phyloP scores from a whole-genome alignment of 202 grass and related monocot genomes.

The Brachypodium distachyon region DNA sequence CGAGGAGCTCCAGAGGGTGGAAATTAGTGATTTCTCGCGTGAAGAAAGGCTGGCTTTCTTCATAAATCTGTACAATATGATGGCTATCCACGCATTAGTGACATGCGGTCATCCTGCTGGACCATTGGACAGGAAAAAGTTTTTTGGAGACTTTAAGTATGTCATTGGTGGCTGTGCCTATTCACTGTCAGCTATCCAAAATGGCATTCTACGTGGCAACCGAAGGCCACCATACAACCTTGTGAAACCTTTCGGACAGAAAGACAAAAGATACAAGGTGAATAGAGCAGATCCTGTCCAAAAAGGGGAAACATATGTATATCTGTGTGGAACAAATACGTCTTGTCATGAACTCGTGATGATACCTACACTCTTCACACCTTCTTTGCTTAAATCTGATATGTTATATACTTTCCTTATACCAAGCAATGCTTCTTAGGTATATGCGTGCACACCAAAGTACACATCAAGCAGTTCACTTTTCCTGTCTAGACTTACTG shows the following conservation, averaged over 20 bases:
- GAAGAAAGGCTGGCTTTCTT: constrained; percentile 96
- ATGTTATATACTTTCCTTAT: background rate
- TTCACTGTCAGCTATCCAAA: constrained; percentile 94
- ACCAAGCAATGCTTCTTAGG: background rate
- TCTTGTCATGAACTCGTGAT: background rate
- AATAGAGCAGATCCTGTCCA: constrained; percentile 12
- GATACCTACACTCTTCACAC: background rate
- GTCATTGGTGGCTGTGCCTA: constrained; percentile 82
- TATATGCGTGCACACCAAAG: background rate
- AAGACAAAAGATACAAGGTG: constrained; percentile 74
- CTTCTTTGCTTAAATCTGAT: background rate
- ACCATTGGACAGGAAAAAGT: constrained; percentile 78
- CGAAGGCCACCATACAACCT: constrained; percentile 90
- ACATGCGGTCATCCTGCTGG: constrained; percentile 58
- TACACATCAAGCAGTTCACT: background rate
- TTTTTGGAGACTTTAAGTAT: constrained; percentile 96
- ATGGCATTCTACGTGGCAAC: constrained; percentile 79
- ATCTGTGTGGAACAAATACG: background rate
- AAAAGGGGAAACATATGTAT: constrained; percentile 10
- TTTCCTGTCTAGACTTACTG: background rate
- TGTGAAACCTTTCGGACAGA: constrained; percentile 74
- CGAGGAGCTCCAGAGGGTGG: constrained; percentile 88
- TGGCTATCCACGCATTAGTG: constrained; percentile 85
- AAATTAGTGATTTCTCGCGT: constrained; percentile 51
- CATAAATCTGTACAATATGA: constrained; percentile 98